Evolutionary conservation across 2,329 filamentous ascomycete species (phyloP).

Genomic region (Fusarium piperis): DNA sequence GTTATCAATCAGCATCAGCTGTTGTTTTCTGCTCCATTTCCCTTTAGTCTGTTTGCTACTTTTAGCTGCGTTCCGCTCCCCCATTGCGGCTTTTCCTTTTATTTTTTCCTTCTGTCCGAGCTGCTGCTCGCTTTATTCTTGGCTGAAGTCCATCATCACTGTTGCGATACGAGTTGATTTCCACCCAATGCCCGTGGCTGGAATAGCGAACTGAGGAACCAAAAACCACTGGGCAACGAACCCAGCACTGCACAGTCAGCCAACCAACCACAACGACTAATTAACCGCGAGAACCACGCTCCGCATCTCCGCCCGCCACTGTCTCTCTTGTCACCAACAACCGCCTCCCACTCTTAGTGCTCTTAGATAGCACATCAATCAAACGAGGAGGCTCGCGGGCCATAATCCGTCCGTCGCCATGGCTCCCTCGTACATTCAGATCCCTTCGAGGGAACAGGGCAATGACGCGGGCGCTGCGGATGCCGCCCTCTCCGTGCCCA

Average conservation of each 20-base stretch:
- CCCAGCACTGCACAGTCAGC: slow-evolving; percentile 10
- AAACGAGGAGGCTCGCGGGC: slow-evolving; percentile 29
- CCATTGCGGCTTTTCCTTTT: not conserved
- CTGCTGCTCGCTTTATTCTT: slow-evolving; percentile 18
- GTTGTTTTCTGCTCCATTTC: slow-evolving; percentile 5
- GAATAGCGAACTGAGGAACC: slow-evolving; percentile 18
- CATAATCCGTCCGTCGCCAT: slow-evolving; percentile 47
- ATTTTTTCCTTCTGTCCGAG: slow-evolving; percentile 26
- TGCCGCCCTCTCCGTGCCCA: slow-evolving; percentile 35
- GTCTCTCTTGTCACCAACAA: slow-evolving; percentile 12
- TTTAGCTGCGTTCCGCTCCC: not conserved
- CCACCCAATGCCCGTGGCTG: slow-evolving; percentile 34
- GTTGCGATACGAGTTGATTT: not conserved
- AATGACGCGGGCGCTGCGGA: slow-evolving; percentile 28
- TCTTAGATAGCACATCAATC: slow-evolving; percentile 48
- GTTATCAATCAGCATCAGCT: slow-evolving; percentile 29
- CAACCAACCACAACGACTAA: slow-evolving; percentile 15
- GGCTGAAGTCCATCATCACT: not conserved
- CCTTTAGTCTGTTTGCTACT: slow-evolving; percentile 3
- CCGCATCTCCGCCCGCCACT: slow-evolving; percentile 14
- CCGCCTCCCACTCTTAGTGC: slow-evolving; percentile 2
- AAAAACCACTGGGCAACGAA: slow-evolving; percentile 18
- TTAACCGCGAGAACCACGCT: slow-evolving; percentile 19
- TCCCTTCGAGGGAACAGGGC: slow-evolving; percentile 57
- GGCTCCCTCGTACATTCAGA: slow-evolving; percentile 61